phyloP scores from a whole-genome alignment of 352 stramenopile genomes.

The Bremia lactucae region DNA sequence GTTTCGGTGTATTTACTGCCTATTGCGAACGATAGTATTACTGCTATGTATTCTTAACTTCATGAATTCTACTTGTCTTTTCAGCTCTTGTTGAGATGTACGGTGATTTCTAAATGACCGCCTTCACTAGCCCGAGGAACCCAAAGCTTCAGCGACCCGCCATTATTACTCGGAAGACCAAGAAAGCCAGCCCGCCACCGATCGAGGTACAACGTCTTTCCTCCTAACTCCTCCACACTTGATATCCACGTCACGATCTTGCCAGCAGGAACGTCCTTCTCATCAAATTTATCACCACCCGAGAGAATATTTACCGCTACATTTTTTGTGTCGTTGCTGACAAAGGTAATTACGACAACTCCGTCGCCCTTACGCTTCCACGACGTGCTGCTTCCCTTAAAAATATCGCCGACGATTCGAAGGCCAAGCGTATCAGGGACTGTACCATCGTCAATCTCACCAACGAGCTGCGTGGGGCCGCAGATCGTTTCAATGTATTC shows the following conservation, averaged over 20 bases:
- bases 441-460: conserved; percentile 26
- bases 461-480: conserved; percentile 17
- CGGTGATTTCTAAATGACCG: conserved; percentile 29
- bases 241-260: conserved; percentile 10
- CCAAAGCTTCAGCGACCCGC: conserved; percentile 31
- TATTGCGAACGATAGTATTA: no score
- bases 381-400: conserved; percentile 22
- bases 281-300: conserved; percentile 10
- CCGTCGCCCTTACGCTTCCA: conserved; percentile 28
- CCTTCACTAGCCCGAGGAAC: conserved; percentile 20
- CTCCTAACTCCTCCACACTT: conserved; percentile 10
- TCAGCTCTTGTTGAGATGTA: conserved; percentile 36
- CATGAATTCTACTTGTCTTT: no score
- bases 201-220: conserved; percentile 45
- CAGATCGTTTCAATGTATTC: conserved; percentile 33
- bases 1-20: no score
- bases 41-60: no score
- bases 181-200: conserved; percentile 29
- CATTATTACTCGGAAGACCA: conserved; percentile 17
- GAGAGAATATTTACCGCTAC: conserved; percentile 23
- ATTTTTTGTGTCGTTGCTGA: conserved; percentile 16
- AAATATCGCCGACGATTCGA: conserved; percentile 19
- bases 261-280: conserved; percentile 9
- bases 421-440: conserved; percentile 21
- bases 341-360: conserved; percentile 15